Evolutionary conservation across 495 filamentous ascomycete species (phyloP), one percentile per base, ranked within the genome.

Genomic region (Neurospora sp.): DNA sequence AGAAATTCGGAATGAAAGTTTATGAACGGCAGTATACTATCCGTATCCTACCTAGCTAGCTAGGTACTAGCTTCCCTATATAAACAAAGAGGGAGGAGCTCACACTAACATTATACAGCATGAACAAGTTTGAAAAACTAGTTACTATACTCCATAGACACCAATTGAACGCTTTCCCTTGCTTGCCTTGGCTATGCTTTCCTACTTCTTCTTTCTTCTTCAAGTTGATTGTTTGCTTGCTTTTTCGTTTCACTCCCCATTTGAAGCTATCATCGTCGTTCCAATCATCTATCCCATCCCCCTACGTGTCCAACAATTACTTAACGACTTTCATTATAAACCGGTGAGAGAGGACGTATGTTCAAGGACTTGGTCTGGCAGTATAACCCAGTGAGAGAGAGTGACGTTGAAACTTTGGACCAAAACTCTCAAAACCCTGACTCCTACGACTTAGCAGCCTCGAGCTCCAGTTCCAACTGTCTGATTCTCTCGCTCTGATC

Each of bases 401-500:
- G 20, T 4, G 20, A 22, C 10, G 20, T n/a, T 16, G 5, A 31
- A 8, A 3, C 22, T 1, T n/a, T 45, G 22, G 9, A 61, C 53
- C 53, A 20, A 31, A 48, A 53, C 14, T 22, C 9, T 20, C n/a
- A 59, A 38, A 53, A 38, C 27, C 35, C n/a, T 5, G 16, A 44
- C 40, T 40, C 79, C 71, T 61, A 85, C 61, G 83, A 85, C 71
- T 79, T 78, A 3, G 83, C 76, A 76, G 80, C 87, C 77, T 92
- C 90, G 69, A 92, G 77, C 79, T 92, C 90, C 69, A 91, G 80
- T 79, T 92, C 90, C 74, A 92, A 76, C 79, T 91, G 88, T 73
- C 90, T 82, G 75, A 92, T 92, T 65, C 89, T 83, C 80, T 92
- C 90, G 78, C 87, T 90, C 84, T 91, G 90, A 76, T 89, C 86